phyloP scores from a whole-genome alignment of 305 asterid genomes.

The Striga hermonthica region DNA sequence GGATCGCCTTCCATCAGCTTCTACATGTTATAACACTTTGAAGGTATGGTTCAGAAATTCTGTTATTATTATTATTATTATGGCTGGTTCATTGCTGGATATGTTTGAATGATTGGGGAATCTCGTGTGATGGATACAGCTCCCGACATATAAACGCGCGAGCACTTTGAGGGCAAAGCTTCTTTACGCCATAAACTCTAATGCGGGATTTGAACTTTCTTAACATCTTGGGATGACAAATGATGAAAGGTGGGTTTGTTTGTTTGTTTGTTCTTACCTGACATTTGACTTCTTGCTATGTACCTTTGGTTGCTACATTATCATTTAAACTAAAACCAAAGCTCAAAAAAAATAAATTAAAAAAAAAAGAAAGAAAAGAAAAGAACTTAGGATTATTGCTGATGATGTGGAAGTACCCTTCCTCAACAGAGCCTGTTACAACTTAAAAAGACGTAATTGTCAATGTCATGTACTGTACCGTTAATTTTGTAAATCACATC shows the following conservation, averaged over 20 bases:
- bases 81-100: slow-evolving; percentile 12
- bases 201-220: slow-evolving; percentile 95
- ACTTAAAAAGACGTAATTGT: slow-evolving; percentile 16
- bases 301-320: slow-evolving; percentile 4
- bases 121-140: slow-evolving; percentile 47
- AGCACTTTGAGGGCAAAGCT: slow-evolving; percentile 85
- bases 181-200: slow-evolving; percentile 85
- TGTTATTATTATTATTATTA: slow-evolving; percentile 15
- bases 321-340: not conserved
- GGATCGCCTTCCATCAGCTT: slow-evolving; percentile 98
- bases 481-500: slow-evolving; percentile 26
- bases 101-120: slow-evolving; percentile 22
- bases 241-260: slow-evolving; percentile 31
- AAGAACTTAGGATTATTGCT: not conserved
- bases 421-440: slow-evolving; percentile 43
- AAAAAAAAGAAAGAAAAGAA: not conserved
- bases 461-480: slow-evolving; percentile 23
- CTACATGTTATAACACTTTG: slow-evolving; percentile 92
- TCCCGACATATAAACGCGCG: slow-evolving; percentile 85
- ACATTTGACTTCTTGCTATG: not conserved
- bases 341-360: not conserved
- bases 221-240: slow-evolving; percentile 35
- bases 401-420: not conserved
- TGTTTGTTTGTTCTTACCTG: slow-evolving; percentile 8
- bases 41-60: slow-evolving; percentile 52